Base-by-base conservation (phyloP, 1,284 basidiomycete genomes). In the Cyathus pygmaeus region DNA sequence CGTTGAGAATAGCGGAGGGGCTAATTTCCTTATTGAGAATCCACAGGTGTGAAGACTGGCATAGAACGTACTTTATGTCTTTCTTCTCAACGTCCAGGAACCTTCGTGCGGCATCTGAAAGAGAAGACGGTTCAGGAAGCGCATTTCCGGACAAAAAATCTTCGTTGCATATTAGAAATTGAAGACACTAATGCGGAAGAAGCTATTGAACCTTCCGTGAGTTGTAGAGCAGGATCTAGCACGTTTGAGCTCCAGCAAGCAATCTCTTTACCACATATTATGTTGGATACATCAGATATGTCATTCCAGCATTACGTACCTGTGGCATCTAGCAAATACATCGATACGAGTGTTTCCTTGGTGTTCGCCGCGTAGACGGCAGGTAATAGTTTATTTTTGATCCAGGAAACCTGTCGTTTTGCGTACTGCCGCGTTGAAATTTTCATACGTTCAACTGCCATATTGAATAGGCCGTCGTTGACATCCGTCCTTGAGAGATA, bases 371-470 rank as follows among this genome's bases (percentile, higher is more conserved):
- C 84, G 36, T 85, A 72, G 3, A 94, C 81, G 2, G 89, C 91
- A 1, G 96, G 96, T 10, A 98, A 74, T 5, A 99, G 79, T 76
- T 98, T 96, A 73, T 95, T 96, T 42, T 89, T 86, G 55, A 99
- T 90, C 98, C 98, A 99, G 53, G 91, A 90, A 41, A 96, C 83
- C 75, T 99, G 98, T 21, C 90, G 85, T 73, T 93, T 95, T 0
- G 98, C 95, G 72, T 99, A 99, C 76, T 95, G 93, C 21, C 94
- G 82, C 1, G 97, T 99, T 0, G 92, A 91, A 0, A 87, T 76
- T 76, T 99, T 98, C 88, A 95, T 98, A 23, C 85, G 84, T 42
- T 92, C 89, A 1, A 94, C 80, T 0, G 93, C 94, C 21, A 79
- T 76, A 9, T 75, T 61, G 67, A 93, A 94, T 6, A 78, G 69